Conservation (phyloP, 305 asterid species). For the Andrographis paniculata region DNA sequence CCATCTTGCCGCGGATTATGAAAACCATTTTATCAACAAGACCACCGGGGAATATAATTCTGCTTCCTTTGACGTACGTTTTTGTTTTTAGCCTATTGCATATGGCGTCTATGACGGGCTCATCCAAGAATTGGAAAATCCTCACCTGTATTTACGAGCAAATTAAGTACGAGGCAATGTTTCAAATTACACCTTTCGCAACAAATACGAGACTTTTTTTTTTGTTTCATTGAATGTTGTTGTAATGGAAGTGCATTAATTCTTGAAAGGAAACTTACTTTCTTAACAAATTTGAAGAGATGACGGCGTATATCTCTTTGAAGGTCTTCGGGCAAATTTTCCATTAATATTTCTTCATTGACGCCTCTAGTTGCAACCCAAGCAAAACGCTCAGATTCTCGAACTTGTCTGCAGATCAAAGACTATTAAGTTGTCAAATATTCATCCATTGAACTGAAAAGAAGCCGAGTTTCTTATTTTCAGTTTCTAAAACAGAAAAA, state of each 20-base stretch:
- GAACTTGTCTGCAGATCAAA: conserved; percentile 63
- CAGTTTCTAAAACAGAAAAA: conserved; percentile 10
- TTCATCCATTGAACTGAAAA: too few relatives aligned
- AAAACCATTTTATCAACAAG: conserved; percentile 78
- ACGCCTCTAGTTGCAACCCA: conserved; percentile 95
- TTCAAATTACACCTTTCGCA: neutral
- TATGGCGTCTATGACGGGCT: conserved; percentile 71
- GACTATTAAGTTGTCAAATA: too few relatives aligned
- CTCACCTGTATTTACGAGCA: too few relatives aligned
- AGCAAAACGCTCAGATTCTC: conserved; percentile 61
- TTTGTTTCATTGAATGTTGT: neutral
- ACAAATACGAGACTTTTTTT: neutral
- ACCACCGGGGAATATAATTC: conserved; percentile 47
- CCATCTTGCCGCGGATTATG: conserved; percentile 63
- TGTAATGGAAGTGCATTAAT: neutral
- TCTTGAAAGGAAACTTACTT: conserved; percentile 27
- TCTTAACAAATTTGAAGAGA: conserved; percentile 54
- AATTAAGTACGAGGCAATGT: too few relatives aligned
- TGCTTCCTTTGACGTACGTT: conserved; percentile 70
- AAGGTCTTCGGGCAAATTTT: conserved; percentile 69
- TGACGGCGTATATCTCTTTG: conserved; percentile 59
- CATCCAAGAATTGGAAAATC: conserved; percentile 35
- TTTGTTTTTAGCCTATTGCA: conserved; percentile 64
- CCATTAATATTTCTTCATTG: conserved; percentile 65
- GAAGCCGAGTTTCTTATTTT: too few relatives aligned